Evolutionary conservation across 345 rosid species (phyloP), one percentile per base, ranked within the genome.

Genomic region (Moricandia arvensis): DNA sequence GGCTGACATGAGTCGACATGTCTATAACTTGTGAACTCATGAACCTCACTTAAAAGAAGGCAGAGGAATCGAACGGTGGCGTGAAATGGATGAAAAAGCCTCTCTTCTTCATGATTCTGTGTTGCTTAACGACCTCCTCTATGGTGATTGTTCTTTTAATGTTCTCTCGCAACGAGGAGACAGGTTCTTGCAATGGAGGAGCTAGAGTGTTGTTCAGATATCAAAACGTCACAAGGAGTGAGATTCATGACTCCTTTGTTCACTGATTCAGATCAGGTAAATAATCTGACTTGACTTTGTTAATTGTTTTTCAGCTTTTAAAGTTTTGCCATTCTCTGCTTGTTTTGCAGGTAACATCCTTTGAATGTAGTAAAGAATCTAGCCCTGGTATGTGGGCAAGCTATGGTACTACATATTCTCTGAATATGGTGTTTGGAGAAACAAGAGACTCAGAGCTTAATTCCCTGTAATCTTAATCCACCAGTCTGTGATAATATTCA

Each of bases 231-330:
- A 88, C 91, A 83, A 79, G 72, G 80, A 84, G 81, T 80, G 91
- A 85, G 75, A 83, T 88, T 81, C 84, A 80, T 80, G 84, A 77
- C 80, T 82, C n/a, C 91, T 69, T 67, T 86, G 34, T 86, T 88
- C 82, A 79, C 83, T 59, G 88, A 83, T 70, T 86, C 89, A 64
- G 87, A 88, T 78, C 88, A 91, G 94, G 96, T 87, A 62, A 5
- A 16, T 21, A 13, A 15, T 51, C 58, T 18, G 7, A 49, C 27
- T 76, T 35, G 59, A 61, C 60, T 62, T 51, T 60, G 45, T 26
- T 68, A 9, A 4, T 64, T 64, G 30, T 3, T 13, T 64, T 26
- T 35, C 11, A 35, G 0, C 11, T 35, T 35, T 35, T 8, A 35
- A 21, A 21, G 24, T 21, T 17, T 61, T 33, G 9, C 43, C 7